Percentiles rank a stretch among this genome's conserved stretches.
Evolutionary conservation across 495 filamentous ascomycete species (phyloP).

Genomic region (Alectoria sarmentosa): DNA sequence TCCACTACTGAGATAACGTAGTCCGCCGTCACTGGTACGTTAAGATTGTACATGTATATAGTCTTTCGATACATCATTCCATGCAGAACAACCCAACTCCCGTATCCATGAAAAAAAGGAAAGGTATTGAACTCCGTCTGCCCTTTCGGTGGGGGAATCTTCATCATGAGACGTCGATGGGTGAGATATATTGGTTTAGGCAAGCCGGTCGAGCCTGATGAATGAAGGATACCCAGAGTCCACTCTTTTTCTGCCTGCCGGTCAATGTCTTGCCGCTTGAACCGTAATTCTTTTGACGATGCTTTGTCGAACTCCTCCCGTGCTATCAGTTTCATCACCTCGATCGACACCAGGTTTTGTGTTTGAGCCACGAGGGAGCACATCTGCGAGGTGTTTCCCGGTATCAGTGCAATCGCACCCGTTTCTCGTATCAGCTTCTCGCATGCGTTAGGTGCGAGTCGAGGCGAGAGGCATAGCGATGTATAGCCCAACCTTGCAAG

Average conservation of each 20-base stretch:
- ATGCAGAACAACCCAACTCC: slow-evolving; percentile 6
- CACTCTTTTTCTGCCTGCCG: slow-evolving; percentile 32
- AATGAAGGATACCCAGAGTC: slow-evolving; percentile 46
- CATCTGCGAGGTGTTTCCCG: neutral
- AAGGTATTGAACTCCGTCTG: slow-evolving; percentile 48
- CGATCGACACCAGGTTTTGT: neutral
- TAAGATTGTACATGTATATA: slow-evolving; percentile 43
- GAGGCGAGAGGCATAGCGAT: slow-evolving; percentile 52
- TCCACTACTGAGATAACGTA: slow-evolving; percentile 42
- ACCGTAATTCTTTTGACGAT: neutral
- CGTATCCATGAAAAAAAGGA: slow-evolving; percentile 46
- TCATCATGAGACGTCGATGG: slow-evolving; percentile 38
- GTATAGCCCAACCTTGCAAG: slow-evolving; percentile 52
- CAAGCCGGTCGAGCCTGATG: slow-evolving; percentile 51
- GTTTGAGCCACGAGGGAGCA: slow-evolving; percentile 1
- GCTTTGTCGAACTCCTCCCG: slow-evolving; percentile 12
- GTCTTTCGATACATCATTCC: slow-evolving; percentile 45
- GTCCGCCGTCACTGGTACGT: slow-evolving; percentile 47
- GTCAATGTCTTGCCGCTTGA: slow-evolving; percentile 22
- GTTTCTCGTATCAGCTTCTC: slow-evolving; percentile 44
- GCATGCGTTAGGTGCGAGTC: slow-evolving; percentile 45
- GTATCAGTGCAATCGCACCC: neutral
- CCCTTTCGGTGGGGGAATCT: slow-evolving; percentile 29
- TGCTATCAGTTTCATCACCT: neutral
- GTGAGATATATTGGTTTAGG: slow-evolving; percentile 45